phyloP scores from a whole-genome alignment of 2,329 filamentous ascomycete species.

The Pestalotiopsis sp. region DNA sequence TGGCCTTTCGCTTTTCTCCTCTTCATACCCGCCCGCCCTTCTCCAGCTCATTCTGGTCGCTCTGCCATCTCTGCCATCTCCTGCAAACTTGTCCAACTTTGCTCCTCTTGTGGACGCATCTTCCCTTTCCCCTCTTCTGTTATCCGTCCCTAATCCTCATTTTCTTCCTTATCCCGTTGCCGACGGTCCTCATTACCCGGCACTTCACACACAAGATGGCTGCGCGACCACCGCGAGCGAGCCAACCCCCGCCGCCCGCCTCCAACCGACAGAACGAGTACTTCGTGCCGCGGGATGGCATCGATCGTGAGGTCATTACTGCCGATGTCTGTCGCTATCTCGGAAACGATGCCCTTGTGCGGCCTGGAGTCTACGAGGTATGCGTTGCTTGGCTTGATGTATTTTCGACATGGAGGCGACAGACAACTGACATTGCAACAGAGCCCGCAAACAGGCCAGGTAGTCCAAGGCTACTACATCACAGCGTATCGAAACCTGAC shows the following conservation, averaged over 20 bases:
- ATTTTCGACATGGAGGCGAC: slow-evolving; percentile 3
- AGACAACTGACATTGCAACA: slow-evolving; percentile 30
- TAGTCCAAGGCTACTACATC: slow-evolving; percentile 74
- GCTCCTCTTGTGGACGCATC: slow-evolving; percentile 22
- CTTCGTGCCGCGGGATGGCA: slow-evolving; percentile 78
- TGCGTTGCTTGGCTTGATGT: slow-evolving; percentile 16
- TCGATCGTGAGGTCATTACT: slow-evolving; percentile 82
- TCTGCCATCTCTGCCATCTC: slow-evolving; percentile 21
- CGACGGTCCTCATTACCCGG: slow-evolving; percentile 13
- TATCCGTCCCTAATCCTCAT: slow-evolving; percentile 17
- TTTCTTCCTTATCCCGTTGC: slow-evolving; percentile 11
- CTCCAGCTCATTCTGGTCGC: slow-evolving; percentile 23
- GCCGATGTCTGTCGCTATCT: slow-evolving; percentile 84
- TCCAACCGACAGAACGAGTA: slow-evolving; percentile 71
- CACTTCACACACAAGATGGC: slow-evolving; percentile 29
- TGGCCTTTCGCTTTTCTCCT: slow-evolving; percentile 32
- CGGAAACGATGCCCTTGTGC: slow-evolving; percentile 79
- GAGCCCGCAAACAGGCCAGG: slow-evolving; percentile 60
- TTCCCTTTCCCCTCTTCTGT: slow-evolving; percentile 15
- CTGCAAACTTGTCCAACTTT: slow-evolving; percentile 19
- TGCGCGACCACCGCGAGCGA: slow-evolving; percentile 38
- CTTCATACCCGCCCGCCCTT: slow-evolving; percentile 31
- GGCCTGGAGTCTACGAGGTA: slow-evolving; percentile 76
- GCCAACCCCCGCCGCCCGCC: slow-evolving; percentile 39
- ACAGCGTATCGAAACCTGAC: slow-evolving; percentile 80